phyloP scores from a whole-genome alignment of 225 moss, liverwort and hornwort species.

The Pleurozium schreberi region DNA sequence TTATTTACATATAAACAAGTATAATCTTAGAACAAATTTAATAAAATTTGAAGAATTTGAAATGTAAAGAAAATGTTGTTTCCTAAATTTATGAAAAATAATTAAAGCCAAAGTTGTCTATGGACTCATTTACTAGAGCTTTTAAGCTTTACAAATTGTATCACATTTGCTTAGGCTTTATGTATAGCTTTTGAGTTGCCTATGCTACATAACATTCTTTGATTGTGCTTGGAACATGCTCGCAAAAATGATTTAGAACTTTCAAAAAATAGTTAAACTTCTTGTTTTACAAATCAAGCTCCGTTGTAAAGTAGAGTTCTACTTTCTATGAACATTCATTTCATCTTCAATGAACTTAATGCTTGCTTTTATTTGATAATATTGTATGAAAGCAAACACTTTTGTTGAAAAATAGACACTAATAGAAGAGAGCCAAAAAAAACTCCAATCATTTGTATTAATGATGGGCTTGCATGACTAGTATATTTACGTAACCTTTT shows the following conservation, averaged over 20 bases:
- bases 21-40: neutral
- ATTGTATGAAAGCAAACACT: neutral
- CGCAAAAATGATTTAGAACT: neutral
- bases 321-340: neutral
- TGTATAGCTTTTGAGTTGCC: neutral
- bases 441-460: neutral
- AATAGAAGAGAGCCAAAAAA: neutral
- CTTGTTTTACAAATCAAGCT: neutral
- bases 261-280: neutral
- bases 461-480: fast-evolving
- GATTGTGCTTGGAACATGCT: neutral
- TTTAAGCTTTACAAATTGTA: neutral
- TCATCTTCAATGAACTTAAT: neutral
- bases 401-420: neutral
- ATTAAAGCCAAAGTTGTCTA: neutral
- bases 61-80: neutral
- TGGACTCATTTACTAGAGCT: neutral
- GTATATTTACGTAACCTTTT: too few relatives aligned
- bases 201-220: neutral
- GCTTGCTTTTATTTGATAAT: neutral
- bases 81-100: neutral
- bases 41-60: neutral
- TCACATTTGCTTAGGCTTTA: neutral
- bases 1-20: neutral
- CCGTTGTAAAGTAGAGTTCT: neutral